Conservation (phyloP, 2,329 filamentous ascomycete species). For the Zymoseptoria passerinii region DNA sequence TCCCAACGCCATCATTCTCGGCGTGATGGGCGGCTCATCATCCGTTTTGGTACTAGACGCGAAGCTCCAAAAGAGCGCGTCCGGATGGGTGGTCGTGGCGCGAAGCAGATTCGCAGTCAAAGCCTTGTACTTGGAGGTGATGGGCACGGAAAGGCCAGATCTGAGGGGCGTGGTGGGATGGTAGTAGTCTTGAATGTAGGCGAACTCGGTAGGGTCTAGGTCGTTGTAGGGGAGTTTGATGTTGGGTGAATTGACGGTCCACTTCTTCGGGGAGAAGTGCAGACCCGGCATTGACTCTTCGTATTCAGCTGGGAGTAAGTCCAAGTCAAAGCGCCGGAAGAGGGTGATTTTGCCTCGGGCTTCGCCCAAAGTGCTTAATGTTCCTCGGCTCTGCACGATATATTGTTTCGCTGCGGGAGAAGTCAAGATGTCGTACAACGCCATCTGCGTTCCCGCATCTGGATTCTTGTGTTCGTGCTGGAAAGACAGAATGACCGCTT, state of each 20-base stretch:
- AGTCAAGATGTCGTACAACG: slow-evolving; percentile 35
- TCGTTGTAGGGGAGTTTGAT: slow-evolving; percentile 39
- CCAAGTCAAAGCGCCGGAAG: slow-evolving; percentile 41
- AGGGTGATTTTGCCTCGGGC: slow-evolving; percentile 36
- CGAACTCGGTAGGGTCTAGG: slow-evolving; percentile 28
- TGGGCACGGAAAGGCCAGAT: slow-evolving; percentile 31
- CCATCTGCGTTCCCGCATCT: slow-evolving; percentile 31
- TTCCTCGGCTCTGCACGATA: slow-evolving; percentile 32
- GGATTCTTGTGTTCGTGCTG: slow-evolving; percentile 39
- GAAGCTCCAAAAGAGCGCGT: slow-evolving; percentile 43
- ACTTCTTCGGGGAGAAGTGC: slow-evolving; percentile 39
- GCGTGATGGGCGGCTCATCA: slow-evolving; percentile 35
- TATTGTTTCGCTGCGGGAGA: slow-evolving; percentile 33
- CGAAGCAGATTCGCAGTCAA: slow-evolving; percentile 33
- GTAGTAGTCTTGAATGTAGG: slow-evolving; percentile 46
- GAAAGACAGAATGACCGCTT: slow-evolving; percentile 41
- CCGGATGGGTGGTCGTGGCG: slow-evolving; percentile 27
- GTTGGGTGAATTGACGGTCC: slow-evolving; percentile 37
- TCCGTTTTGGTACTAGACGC: slow-evolving; percentile 37
- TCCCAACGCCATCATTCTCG: slow-evolving; percentile 41
- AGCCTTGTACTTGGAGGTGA: slow-evolving; percentile 40
- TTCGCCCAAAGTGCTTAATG: slow-evolving; percentile 31
- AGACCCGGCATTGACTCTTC: slow-evolving; percentile 37
- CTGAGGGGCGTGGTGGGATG: slow-evolving; percentile 29
- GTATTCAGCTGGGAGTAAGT: slow-evolving; percentile 30